phyloP scores from a whole-genome alignment of 192 early-diverging fungal species.

The Phycomyces blakesleeanus region DNA sequence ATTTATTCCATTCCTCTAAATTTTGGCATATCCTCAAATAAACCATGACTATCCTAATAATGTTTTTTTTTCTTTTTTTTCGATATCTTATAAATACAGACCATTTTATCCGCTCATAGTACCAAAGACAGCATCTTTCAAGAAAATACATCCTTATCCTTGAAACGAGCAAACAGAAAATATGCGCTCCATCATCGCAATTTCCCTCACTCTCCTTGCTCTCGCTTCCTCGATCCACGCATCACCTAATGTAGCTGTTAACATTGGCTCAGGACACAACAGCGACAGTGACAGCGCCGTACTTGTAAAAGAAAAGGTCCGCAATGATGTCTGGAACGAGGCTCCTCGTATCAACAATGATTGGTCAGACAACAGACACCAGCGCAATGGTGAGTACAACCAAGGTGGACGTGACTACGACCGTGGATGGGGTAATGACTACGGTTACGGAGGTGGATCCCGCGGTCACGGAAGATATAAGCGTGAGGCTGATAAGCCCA shows the following conservation, averaged over 20 bases:
- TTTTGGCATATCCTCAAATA: no score
- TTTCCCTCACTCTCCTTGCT: background rate
- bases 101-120: background rate
- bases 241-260: background rate
- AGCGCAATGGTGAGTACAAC: background rate
- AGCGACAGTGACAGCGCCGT: background rate
- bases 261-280: constrained; percentile 1
- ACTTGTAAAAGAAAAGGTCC: background rate
- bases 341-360: background rate
- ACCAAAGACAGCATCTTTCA: background rate
- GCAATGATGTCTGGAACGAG: background rate
- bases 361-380: background rate
- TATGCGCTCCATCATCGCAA: background rate
- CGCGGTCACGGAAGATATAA: background rate
- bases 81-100: background rate
- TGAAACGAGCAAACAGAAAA: no score
- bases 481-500: background rate
- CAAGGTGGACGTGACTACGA: background rate
- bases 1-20: no score
- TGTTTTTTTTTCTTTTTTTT: no score
- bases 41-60: no score
- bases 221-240: background rate
- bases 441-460: background rate
- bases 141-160: background rate
- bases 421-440: background rate